These are phyloP conservation scores for Rhododendron mucronatum DNA, from an alignment of 148 eudicot species.

Conservation along the genomic window DNA sequence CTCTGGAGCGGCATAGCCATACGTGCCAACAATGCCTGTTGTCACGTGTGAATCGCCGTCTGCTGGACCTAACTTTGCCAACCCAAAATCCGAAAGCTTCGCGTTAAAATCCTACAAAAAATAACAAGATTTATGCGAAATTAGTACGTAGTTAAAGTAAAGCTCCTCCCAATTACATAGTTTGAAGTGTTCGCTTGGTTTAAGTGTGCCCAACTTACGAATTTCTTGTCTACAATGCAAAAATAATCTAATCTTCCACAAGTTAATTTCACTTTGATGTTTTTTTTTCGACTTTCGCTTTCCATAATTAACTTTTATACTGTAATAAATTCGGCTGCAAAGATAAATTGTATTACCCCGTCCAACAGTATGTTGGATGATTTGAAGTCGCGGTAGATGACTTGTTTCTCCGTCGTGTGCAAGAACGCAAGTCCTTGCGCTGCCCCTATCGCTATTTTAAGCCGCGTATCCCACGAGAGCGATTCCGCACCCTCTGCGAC, in stretches of 20 bases:
- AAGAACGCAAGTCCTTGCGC: slow-evolving; percentile 72
- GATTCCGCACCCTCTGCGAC: slow-evolving; percentile 48
- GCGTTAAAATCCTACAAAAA: slow-evolving; percentile 49
- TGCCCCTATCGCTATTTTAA: slow-evolving; percentile 73
- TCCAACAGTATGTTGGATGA: slow-evolving; percentile 77
- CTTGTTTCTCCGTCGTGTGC: slow-evolving; percentile 73
- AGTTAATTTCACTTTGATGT: not conserved
- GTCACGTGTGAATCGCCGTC: slow-evolving; percentile 69
- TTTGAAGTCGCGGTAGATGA: slow-evolving; percentile 86
- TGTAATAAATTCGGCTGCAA: not conserved
- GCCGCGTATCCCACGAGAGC: slow-evolving; percentile 57
- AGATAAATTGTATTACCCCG: slow-evolving; percentile 25
- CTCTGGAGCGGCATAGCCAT: slow-evolving; percentile 90
- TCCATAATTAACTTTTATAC: not conserved
- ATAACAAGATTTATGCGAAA: not conserved
- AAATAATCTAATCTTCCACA: not conserved
- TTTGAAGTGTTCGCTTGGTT: not conserved
- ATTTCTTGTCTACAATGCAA: not conserved
- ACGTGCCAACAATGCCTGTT: slow-evolving; percentile 75
- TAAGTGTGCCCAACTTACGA: not conserved
- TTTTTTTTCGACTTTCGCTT: not conserved
- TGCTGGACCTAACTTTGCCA: slow-evolving; percentile 75
- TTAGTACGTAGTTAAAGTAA: not conserved
- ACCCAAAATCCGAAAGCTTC: slow-evolving; percentile 85
- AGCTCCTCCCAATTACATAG: not conserved